Evolutionary conservation across 2,329 filamentous ascomycete genomes (phyloP).

Genomic region (Tolypocladium nubicola): DNA sequence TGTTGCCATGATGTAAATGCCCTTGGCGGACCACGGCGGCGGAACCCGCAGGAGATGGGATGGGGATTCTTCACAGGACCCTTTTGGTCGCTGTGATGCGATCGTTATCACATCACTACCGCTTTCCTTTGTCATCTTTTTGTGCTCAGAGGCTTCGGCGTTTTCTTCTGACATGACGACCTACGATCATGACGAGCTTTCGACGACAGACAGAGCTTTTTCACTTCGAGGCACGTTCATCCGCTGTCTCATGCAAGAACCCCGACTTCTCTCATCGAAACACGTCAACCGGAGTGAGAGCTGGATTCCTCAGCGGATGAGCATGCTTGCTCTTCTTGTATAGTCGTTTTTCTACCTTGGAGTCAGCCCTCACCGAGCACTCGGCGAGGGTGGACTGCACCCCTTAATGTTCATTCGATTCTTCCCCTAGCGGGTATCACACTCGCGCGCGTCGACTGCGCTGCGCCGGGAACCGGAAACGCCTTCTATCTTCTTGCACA

Average conservation of each 20-base stretch:
- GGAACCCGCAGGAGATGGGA: not conserved
- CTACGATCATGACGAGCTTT: conserved; percentile 2
- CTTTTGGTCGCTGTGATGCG: not conserved
- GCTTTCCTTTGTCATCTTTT: conserved; percentile 3
- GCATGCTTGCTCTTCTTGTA: not conserved
- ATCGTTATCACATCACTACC: not conserved
- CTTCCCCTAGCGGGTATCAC: conserved; percentile 9
- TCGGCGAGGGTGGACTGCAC: conserved; percentile 8
- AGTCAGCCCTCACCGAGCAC: not conserved
- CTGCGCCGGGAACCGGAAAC: conserved; percentile 7
- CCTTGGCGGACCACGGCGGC: not conserved
- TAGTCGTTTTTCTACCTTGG: not conserved
- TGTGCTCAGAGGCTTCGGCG: not conserved
- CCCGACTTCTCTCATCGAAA: not conserved
- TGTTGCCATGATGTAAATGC: conserved; percentile 38
- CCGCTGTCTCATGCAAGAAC: not conserved
- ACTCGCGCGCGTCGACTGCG: conserved; percentile 18
- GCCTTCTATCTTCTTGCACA: conserved; percentile 5
- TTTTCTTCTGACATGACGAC: not conserved
- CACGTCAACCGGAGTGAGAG: not conserved
- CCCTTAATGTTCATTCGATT: conserved; percentile 12
- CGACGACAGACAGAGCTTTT: not conserved
- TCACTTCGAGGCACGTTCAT: not conserved
- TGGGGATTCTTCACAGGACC: not conserved
- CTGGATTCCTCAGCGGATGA: not conserved